Evolutionary conservation across 2,329 filamentous ascomycete genomes (phyloP), one percentile per base, ranked within the genome.

Genomic region (Fusarium devonianum): DNA sequence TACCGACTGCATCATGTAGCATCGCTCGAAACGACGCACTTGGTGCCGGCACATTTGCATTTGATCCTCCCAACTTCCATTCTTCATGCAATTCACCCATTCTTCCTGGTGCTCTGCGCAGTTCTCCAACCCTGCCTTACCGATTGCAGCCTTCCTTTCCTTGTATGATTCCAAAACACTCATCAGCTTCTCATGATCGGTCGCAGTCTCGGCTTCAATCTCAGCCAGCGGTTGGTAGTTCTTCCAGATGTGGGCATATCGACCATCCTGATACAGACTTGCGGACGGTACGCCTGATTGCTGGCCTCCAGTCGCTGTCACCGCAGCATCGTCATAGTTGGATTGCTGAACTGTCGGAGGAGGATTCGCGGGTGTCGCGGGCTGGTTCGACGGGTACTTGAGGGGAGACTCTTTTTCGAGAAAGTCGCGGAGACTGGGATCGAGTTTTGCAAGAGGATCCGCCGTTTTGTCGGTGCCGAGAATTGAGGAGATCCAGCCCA

Each of bases 181-280:
- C 69, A 83, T 80, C 59, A 95, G 80, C 70, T 89, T 88, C 68
- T 96, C 92, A 65, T 91, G 85, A 63, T 94, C 89, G 28, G 83
- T 84, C 69, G 88, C 88, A 14, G 80, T 79, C 53, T 84, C 84
- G 37, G 82, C 79, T 65, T 93, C 87, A 52, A 95, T 75, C 47
- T 88, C 78, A 25, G 78, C 69, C 41, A 89, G 84, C 7, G 93
- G 87, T 49, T 82, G 82, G 78, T 99, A 99, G 49, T 83, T 90
- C 73, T 92, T 93, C 94, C 94, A 99, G 22, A 99, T 78, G 69
- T 97, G 83, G 46, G 92, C 91, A 73, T 85, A 85, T 33, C 82
- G 78, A n/a, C 82, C 82, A 65, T 85, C 82, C 46, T 76, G 80
- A 67, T 78, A 85, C 17, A 83, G 71, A 60, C 79, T 83, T 57